Conservation (phyloP, 768 basidiomycete species). For the Sporobolomyces pararoseus region DNA sequence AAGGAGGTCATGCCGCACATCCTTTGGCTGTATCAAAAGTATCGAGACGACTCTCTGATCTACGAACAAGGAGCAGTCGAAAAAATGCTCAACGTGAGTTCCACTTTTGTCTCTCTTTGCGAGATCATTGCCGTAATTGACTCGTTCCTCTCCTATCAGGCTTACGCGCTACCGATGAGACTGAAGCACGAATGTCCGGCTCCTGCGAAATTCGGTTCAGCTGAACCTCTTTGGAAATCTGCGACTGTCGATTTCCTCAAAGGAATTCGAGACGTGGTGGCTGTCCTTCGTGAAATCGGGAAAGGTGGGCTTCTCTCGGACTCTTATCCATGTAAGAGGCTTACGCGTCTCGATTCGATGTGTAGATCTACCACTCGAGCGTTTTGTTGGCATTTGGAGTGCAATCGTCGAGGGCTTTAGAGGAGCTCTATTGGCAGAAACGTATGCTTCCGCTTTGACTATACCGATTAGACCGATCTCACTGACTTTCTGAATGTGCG, state of each 20-base stretch:
- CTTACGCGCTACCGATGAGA: constrained; percentile 85
- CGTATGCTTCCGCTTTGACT: constrained; percentile 57
- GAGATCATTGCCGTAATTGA: constrained; percentile 1
- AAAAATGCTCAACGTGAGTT: constrained; percentile 66
- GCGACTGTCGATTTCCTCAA: constrained; percentile 75
- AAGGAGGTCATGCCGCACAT: constrained; percentile 83
- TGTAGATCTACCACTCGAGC: constrained; percentile 55
- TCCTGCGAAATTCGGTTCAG: constrained; percentile 80
- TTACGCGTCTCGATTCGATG: not conserved
- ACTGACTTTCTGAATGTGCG: too few species aligned
- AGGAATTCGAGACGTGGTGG: constrained; percentile 53
- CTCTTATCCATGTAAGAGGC: not conserved
- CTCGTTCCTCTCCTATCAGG: constrained; percentile 52
- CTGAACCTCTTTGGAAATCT: constrained; percentile 87
- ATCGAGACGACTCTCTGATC: constrained; percentile 61
- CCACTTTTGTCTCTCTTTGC: not conserved
- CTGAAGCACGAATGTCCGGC: constrained; percentile 91
- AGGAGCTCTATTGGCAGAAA: constrained; percentile 78
- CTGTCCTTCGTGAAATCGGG: not conserved
- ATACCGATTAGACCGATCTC: too few species aligned
- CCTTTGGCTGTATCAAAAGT: constrained; percentile 68
- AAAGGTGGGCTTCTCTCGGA: not conserved
- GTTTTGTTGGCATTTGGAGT: constrained; percentile 71
- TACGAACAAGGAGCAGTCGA: constrained; percentile 81
- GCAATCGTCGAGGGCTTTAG: constrained; percentile 75